phyloP scores from a whole-genome alignment of 352 stramenopile species.

The Pythium aquatile region DNA sequence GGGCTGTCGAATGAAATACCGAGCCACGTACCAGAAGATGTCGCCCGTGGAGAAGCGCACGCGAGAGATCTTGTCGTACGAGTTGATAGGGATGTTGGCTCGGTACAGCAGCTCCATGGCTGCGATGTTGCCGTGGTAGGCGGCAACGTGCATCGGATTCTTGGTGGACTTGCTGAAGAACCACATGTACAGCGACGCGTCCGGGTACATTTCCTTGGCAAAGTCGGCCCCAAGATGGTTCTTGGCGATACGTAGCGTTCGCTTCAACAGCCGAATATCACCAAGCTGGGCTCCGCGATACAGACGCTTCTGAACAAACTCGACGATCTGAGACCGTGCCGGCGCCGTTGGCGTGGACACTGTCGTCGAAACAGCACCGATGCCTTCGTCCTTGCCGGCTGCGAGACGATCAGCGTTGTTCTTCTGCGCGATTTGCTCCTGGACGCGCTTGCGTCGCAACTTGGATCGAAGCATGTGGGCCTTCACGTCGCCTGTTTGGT shows the following conservation, averaged over 20 bases:
- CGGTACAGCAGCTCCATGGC: constrained; percentile 64
- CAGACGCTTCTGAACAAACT: constrained; percentile 64
- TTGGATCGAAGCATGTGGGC: constrained; percentile 64
- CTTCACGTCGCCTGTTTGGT: constrained; percentile 79
- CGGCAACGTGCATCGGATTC: constrained; percentile 83
- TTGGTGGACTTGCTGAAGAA: constrained; percentile 81
- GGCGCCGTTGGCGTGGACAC: constrained; percentile 11
- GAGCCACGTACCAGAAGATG: constrained; percentile 80
- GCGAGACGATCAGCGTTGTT: constrained; percentile 17
- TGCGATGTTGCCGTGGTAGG: constrained; percentile 75
- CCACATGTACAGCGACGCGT: constrained; percentile 60
- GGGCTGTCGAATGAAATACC: constrained; percentile 67
- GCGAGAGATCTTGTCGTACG: constrained; percentile 79
- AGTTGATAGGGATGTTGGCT: constrained; percentile 61
- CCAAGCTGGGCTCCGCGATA: constrained; percentile 73
- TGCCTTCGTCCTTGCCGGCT: not conserved
- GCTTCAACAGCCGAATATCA: constrained; percentile 56
- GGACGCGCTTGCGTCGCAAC: constrained; percentile 34
- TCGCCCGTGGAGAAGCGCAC: constrained; percentile 77
- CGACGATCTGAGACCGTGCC: constrained; percentile 35
- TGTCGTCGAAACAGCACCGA: constrained; percentile 16
- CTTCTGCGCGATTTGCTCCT: constrained; percentile 32
- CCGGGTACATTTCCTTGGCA: constrained; percentile 60
- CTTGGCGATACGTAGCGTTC: constrained; percentile 54
- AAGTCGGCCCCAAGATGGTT: constrained; percentile 52